Conservation (phyloP, 441 rosid genomes). For the Pelargonium fulgidum region DNA sequence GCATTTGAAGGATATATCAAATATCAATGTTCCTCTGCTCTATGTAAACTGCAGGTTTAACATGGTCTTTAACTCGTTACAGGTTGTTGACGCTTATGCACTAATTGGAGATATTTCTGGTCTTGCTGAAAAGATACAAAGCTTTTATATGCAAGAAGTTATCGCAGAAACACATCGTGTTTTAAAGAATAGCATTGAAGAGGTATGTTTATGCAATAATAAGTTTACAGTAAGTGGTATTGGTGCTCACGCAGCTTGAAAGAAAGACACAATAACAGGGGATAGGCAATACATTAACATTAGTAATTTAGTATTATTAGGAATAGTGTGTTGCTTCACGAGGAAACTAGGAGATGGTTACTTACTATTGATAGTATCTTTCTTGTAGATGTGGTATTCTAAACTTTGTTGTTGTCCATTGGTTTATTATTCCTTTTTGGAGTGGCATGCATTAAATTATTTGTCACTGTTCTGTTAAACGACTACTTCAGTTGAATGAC, state of each 20-base stretch:
- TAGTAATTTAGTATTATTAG: conserved; percentile 2
- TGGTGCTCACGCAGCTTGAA: not conserved
- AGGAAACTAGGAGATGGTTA: not conserved
- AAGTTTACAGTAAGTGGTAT: not conserved
- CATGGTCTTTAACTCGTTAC: conserved; percentile 22
- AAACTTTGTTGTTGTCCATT: conserved; percentile 10
- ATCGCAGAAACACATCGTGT: conserved; percentile 81
- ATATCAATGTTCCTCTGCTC: conserved; percentile 6
- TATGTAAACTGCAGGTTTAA: conserved; percentile 12
- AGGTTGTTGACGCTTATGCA: conserved; percentile 98
- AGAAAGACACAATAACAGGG: not conserved
- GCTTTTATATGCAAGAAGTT: conserved; percentile 98
- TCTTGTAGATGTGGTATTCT: not conserved
- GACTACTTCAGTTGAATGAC: conserved; percentile 22
- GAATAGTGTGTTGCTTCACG: not conserved
- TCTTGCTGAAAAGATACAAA: conserved; percentile 95
- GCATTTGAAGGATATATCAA: conserved; percentile 1
- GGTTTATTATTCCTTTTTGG: conserved; percentile 8
- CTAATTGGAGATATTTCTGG: conserved; percentile 94
- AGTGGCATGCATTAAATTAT: conserved; percentile 8
- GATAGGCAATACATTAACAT: not conserved
- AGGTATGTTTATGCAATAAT: conserved; percentile 45
- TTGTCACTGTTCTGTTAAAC: conserved; percentile 18
- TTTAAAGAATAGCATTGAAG: conserved; percentile 63
- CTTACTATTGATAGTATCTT: not conserved